Evolutionary conservation across 2,329 filamentous ascomycete genomes (phyloP).

Genomic region (Ceratocystis huliohia): DNA sequence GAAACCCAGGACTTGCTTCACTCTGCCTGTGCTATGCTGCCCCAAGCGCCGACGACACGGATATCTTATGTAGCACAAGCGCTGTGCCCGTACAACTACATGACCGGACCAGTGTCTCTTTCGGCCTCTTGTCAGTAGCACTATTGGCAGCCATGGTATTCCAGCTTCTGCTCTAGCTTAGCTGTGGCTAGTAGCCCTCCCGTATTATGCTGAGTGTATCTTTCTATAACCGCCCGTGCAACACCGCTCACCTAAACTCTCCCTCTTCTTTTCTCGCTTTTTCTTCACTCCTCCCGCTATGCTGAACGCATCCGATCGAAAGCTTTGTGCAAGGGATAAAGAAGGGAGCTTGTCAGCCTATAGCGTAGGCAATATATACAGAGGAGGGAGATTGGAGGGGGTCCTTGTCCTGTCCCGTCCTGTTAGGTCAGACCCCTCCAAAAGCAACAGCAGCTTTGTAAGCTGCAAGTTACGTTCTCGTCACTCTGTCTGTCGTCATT

Average conservation of each 20-base stretch:
- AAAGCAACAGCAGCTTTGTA: neutral
- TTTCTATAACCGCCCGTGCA: neutral
- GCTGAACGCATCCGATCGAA: neutral
- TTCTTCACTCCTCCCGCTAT: neutral
- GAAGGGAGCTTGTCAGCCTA: neutral
- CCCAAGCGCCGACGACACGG: too few relatives aligned
- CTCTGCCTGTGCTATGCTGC: too few relatives aligned
- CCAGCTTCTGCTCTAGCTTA: too few relatives aligned
- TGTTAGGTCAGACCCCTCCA: too few relatives aligned
- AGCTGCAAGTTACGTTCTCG: neutral
- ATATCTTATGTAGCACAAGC: too few relatives aligned
- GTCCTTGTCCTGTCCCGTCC: neutral
- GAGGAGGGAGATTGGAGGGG: neutral
- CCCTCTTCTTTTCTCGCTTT: neutral
- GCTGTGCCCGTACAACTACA: too few relatives aligned
- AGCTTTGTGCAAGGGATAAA: neutral
- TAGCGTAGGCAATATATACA: slow-evolving; percentile 1
- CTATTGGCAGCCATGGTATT: too few relatives aligned
- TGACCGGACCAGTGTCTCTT: too few relatives aligned
- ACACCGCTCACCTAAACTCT: neutral
- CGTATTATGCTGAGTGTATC: neutral
- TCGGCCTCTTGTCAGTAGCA: too few relatives aligned
- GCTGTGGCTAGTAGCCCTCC: neutral
- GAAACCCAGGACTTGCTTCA: too few relatives aligned
- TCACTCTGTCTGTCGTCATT: neutral